phyloP scores from a whole-genome alignment of 306 rosid genomes.

The Pterocarpus santalinus region DNA sequence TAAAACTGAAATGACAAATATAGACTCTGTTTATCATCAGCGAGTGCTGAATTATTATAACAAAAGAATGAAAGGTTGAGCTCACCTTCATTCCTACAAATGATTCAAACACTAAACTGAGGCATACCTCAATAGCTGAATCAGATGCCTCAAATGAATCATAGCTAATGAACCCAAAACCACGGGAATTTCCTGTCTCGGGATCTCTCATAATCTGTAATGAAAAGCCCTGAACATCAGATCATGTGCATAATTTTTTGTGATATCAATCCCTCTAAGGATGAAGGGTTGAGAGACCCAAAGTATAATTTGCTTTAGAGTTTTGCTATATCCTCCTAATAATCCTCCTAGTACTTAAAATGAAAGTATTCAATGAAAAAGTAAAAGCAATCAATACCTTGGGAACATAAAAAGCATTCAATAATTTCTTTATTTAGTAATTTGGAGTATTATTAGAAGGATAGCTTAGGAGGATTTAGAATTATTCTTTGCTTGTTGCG shows the following conservation, averaged over 20 bases:
- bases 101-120: conserved; percentile 21
- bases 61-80: conserved; percentile 33
- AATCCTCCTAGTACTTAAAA: not conserved
- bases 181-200: conserved; percentile 96
- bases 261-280: conserved; percentile 5
- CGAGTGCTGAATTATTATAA: not conserved
- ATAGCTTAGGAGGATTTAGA: not conserved
- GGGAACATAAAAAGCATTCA: not conserved
- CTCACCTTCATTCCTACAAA: conserved; percentile 24
- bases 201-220: conserved; percentile 99
- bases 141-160: conserved; percentile 99
- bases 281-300: conserved; percentile 9
- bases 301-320: conserved; percentile 18
- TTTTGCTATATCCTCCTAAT: not conserved
- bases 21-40: not conserved
- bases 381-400: not conserved
- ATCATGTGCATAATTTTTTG: conserved; percentile 39
- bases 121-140: conserved; percentile 92
- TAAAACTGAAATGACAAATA: not conserved
- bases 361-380: not conserved
- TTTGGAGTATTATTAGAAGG: not conserved
- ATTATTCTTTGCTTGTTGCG: not conserved
- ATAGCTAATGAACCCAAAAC: conserved; percentile 97
- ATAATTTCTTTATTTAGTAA: not conserved
- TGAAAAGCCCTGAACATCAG: conserved; percentile 36